Evolutionary conservation across 1,139 yeast genomes (phyloP).

Genomic region (Sugiyamaella pinicola): DNA sequence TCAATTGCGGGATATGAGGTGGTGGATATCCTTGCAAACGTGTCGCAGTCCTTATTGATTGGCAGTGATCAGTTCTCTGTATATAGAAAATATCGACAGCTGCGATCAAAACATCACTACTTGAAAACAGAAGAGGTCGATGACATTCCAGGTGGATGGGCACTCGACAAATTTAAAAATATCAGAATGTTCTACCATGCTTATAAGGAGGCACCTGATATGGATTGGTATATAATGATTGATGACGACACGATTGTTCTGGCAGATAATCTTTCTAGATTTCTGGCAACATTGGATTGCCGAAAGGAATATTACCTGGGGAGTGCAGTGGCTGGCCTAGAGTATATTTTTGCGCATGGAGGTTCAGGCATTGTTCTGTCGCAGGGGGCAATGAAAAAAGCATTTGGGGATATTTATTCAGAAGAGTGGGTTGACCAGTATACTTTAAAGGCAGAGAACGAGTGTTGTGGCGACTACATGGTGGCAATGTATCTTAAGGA

Average conservation of each 20-base stretch:
- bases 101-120: slow-evolving; percentile 29
- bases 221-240: slow-evolving; percentile 43
- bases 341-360: slow-evolving; percentile 42
- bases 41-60: slow-evolving; percentile 32
- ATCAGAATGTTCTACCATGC: slow-evolving; percentile 43
- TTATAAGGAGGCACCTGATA: slow-evolving; percentile 31
- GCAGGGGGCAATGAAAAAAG: slow-evolving; percentile 38
- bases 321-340: slow-evolving; percentile 33
- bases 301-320: slow-evolving; percentile 38
- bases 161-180: slow-evolving; percentile 42
- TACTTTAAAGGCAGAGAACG: slow-evolving; percentile 28
- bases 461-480: slow-evolving; percentile 43
- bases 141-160: slow-evolving; percentile 35
- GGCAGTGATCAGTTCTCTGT: slow-evolving; percentile 31
- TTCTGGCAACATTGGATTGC: slow-evolving; percentile 34
- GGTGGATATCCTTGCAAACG: slow-evolving; percentile 38
- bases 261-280: slow-evolving; percentile 34
- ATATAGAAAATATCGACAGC: slow-evolving; percentile 34
- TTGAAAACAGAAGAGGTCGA: slow-evolving; percentile 8
- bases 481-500: slow-evolving; percentile 36
- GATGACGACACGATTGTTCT: slow-evolving; percentile 43
- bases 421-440: slow-evolving; percentile 25
- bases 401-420: slow-evolving; percentile 28
- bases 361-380: slow-evolving; percentile 44
- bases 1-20: slow-evolving; percentile 40